Percentiles rank a stretch among this genome's conserved stretches.
These are phyloP conservation scores for Suhomyces pyralidae DNA, from an alignment of 805 yeast species.

Conservation along the genomic window DNA sequence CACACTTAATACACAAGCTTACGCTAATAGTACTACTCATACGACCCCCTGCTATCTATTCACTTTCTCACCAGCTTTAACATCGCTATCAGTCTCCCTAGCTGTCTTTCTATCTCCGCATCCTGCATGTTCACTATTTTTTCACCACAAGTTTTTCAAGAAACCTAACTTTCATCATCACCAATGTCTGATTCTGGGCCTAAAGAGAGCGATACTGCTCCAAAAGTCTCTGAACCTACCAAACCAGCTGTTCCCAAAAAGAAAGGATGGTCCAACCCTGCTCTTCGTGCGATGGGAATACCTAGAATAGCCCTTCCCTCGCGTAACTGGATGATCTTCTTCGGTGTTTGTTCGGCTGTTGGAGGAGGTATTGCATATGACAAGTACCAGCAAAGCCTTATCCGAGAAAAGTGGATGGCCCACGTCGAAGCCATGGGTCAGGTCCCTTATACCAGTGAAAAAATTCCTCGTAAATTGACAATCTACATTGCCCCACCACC, in stretches of 20 bases:
- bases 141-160: neutral
- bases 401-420: slow-evolving; percentile 63
- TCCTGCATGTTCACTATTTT: neutral
- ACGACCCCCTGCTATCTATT: too few species aligned
- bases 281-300: slow-evolving; percentile 80
- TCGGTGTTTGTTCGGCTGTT: slow-evolving; percentile 62
- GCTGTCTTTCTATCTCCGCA: neutral
- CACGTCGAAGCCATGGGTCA: slow-evolving; percentile 54
- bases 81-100: neutral
- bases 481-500: slow-evolving; percentile 97
- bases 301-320: slow-evolving; percentile 77
- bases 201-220: neutral
- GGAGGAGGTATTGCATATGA: slow-evolving; percentile 83
- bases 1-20: too few species aligned
- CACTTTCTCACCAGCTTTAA: neutral
- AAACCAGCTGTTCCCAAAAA: slow-evolving; percentile 7
- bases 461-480: slow-evolving; percentile 69
- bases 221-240: neutral
- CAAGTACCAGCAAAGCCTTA: slow-evolving; percentile 63
- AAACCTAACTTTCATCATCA: neutral
- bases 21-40: too few species aligned
- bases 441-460: slow-evolving; percentile 41
- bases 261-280: slow-evolving; percentile 67
- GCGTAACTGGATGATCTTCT: slow-evolving; percentile 89
- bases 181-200: slow-evolving; percentile 1